Evolutionary conservation across 1,284 basidiomycete species (phyloP), one percentile per base, ranked within the genome.

Genomic region (Boletus semigastroideus): DNA sequence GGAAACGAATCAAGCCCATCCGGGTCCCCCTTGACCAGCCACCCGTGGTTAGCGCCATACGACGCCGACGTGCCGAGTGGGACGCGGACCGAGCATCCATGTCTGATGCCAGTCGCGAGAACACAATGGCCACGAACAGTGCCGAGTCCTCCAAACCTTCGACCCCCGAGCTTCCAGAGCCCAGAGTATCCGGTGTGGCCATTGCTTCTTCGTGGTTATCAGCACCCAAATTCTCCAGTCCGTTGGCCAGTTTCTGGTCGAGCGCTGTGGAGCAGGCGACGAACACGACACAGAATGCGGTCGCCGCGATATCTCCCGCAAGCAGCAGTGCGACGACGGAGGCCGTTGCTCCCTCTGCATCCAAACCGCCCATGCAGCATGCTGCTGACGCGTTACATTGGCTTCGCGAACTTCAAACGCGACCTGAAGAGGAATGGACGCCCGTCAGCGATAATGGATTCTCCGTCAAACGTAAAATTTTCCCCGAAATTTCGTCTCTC

Each of bases 1-100:
- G 86, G 73, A 98, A 96, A 72, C 84, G 97, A 5, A 78, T 92
- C 42, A 93, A 93, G 67, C 92, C 94, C 11, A 76, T 79, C 10
- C 83, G 95, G 16, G 86, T 96, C 39, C 94, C 97, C 1, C 78
- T 99, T 16, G 96, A 98, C 67, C 92, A 94, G 59, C 93, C 92
- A 0, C 90, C 92, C 1, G 90, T 90, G 0, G 71, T 92, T 51
- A 78, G 86, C 45, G 84, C 82, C 37, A 82, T 92, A 50, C 80
- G 90, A 36, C 76, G 78, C 58, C 77, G 86, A 34, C 78, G 77
- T 47, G 84, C 79, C 27, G 87, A 90, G 55, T 87, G 84, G 86
- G 78, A 76, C 52, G 76, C 72, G 9, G 73, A 77, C 44, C 66
- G 36, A 59, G 67, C 47, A 7, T 10, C 45, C 57, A 54, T 12